Conservation (phyloP, 2,329 filamentous ascomycete species). For the Hypoxylon sp. region DNA sequence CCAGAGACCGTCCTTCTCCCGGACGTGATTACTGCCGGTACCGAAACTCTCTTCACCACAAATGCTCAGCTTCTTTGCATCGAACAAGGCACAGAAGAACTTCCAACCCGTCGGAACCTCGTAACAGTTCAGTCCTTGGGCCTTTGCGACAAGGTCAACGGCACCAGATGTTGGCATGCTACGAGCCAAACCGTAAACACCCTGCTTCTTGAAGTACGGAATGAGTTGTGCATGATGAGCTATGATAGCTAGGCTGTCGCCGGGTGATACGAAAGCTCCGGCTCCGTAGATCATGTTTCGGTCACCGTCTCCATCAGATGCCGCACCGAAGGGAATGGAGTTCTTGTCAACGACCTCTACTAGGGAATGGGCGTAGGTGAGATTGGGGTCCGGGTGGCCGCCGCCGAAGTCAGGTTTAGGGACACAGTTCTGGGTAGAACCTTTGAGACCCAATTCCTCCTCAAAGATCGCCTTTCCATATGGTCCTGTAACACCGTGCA, state of each 20-base stretch:
- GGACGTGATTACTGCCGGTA: slow-evolving; percentile 98
- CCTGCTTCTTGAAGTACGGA: slow-evolving; percentile 98
- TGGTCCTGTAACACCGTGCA: slow-evolving; percentile 94
- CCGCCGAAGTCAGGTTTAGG: slow-evolving; percentile 96
- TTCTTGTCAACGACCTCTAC: slow-evolving; percentile 94
- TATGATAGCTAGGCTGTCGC: slow-evolving; percentile 97
- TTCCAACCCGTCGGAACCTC: slow-evolving; percentile 99
- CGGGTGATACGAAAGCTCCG: slow-evolving; percentile 95
- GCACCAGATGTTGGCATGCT: slow-evolving; percentile 98
- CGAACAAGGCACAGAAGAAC: slow-evolving; percentile 97
- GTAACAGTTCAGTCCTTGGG: slow-evolving; percentile 91
- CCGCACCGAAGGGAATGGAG: slow-evolving; percentile 94
- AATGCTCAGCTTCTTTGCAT: slow-evolving; percentile 95
- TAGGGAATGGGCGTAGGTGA: slow-evolving; percentile 95
- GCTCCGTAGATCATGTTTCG: slow-evolving; percentile 99
- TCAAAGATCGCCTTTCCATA: slow-evolving; percentile 97
- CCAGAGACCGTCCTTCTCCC: slow-evolving; percentile 99
- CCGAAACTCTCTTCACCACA: slow-evolving; percentile 99
- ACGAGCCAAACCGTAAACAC: slow-evolving; percentile 93
- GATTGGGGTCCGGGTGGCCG: slow-evolving; percentile 97
- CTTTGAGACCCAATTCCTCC: slow-evolving; percentile 87
- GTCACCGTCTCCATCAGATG: slow-evolving; percentile 96
- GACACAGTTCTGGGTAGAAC: slow-evolving; percentile 87
- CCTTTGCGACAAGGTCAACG: slow-evolving; percentile 95
- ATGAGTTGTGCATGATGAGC: slow-evolving; percentile 97